Evolutionary conservation across 2,329 filamentous ascomycete genomes (phyloP).

Genomic region (Aspergillus sp.): DNA sequence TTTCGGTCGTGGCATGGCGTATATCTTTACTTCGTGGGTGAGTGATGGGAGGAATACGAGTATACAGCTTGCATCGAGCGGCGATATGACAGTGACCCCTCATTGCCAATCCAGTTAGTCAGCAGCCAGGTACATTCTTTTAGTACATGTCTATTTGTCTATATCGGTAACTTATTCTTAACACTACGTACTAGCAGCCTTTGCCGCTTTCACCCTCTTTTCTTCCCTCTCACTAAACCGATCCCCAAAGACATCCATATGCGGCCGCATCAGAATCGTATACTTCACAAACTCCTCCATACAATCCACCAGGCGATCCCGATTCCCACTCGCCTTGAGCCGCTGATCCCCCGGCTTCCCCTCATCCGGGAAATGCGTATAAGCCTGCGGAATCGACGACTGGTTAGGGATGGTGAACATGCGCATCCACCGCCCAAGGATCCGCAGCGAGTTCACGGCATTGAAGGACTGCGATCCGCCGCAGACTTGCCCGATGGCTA

Average conservation of each 20-base stretch:
- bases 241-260: conserved; percentile 62
- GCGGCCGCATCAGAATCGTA: conserved; percentile 63
- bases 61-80: too few relatives aligned
- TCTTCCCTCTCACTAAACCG: conserved; percentile 60
- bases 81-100: too few relatives aligned
- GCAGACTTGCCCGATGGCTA: conserved; percentile 62
- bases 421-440: conserved; percentile 68
- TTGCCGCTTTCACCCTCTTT: conserved; percentile 13
- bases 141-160: too few relatives aligned
- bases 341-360: conserved; percentile 48
- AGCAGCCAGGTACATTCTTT: too few relatives aligned
- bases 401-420: conserved; percentile 70
- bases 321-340: conserved; percentile 56
- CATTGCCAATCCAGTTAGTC: too few relatives aligned
- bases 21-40: too few relatives aligned
- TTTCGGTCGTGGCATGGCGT: conserved; percentile 1
- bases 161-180: too few relatives aligned
- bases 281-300: conserved; percentile 73
- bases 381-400: conserved; percentile 62
- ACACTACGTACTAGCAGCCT: background rate
- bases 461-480: conserved; percentile 69
- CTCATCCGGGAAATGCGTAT: conserved; percentile 61
- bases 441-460: conserved; percentile 63
- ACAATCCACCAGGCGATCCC: conserved; percentile 63
- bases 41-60: too few relatives aligned